Evolutionary conservation across 306 rosid genomes (phyloP).

Genomic region (Pueraria montana): DNA sequence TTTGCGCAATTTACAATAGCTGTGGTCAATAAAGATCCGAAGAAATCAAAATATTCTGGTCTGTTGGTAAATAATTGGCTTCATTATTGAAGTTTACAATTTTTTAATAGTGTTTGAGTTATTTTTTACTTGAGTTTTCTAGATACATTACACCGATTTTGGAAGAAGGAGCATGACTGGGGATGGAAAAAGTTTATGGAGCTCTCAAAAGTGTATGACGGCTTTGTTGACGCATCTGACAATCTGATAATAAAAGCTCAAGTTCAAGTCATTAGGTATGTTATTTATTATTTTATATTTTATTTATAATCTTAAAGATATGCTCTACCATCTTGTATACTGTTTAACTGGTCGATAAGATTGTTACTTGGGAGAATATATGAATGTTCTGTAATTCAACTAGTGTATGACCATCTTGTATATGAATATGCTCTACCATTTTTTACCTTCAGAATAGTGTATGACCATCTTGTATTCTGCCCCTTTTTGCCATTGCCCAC

Average conservation of each 20-base stretch:
- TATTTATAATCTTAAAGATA: conserved; percentile 12
- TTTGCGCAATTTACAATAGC: conserved; percentile 99
- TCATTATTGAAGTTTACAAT: conserved; percentile 40
- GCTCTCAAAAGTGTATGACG: conserved; percentile 92
- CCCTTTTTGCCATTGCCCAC: too few relatives aligned
- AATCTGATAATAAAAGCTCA: conserved; percentile 97
- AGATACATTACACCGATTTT: conserved; percentile 99
- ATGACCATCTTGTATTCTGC: too few relatives aligned
- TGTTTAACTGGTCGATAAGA: background rate
- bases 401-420: too few relatives aligned
- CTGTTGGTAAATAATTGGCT: conserved; percentile 53
- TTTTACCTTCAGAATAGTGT: too few relatives aligned
- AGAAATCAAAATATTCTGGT: conserved; percentile 98
- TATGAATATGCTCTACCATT: too few relatives aligned
- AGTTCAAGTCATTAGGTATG: conserved; percentile 99
- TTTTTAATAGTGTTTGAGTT: conserved; percentile 26
- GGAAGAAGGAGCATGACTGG: conserved; percentile 99
- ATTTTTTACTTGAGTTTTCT: conserved; percentile 39
- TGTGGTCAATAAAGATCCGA: conserved; percentile 94
- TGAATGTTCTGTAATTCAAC: conserved; percentile 42
- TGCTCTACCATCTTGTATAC: conserved; percentile 12
- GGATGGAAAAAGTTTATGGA: conserved; percentile 99
- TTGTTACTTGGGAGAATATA: conserved; percentile 18
- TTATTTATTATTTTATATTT: conserved; percentile 41
- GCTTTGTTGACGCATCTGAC: conserved; percentile 94